Evolutionary conservation across 352 stramenopile genomes (phyloP).

Genomic region (Globisporangium yorkense): DNA sequence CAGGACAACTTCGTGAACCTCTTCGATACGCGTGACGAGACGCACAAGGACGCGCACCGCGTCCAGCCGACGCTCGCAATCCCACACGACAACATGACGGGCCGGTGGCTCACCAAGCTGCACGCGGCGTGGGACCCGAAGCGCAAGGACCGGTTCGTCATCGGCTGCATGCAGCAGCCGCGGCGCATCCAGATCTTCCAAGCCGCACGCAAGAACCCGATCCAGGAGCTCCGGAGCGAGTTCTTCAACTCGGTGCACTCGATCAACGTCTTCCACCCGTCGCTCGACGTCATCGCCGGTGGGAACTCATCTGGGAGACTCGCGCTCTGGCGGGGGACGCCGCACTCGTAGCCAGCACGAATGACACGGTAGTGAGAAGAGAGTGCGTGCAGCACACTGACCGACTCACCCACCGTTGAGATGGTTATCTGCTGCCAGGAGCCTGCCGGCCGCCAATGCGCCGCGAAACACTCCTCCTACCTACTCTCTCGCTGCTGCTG

Average conservation of each 20-base stretch:
- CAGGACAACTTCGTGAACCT: slow-evolving; percentile 80
- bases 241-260: slow-evolving; percentile 81
- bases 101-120: slow-evolving; percentile 85
- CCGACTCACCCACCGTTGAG: not conserved
- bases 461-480: not conserved
- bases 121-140: slow-evolving; percentile 80
- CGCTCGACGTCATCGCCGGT: slow-evolving; percentile 55
- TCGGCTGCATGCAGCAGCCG: slow-evolving; percentile 79
- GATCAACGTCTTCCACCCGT: slow-evolving; percentile 83
- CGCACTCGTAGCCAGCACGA: not conserved
- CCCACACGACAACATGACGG: slow-evolving; percentile 83
- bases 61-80: slow-evolving; percentile 35
- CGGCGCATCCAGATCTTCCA: slow-evolving; percentile 81
- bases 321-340: slow-evolving; percentile 37
- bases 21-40: slow-evolving; percentile 45
- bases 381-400: not conserved
- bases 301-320: slow-evolving; percentile 75
- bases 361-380: not conserved
- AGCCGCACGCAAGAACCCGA: slow-evolving; percentile 50
- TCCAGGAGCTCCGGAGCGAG: slow-evolving; percentile 64
- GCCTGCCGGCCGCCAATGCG: not conserved
- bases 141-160: slow-evolving; percentile 62
- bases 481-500: not conserved
- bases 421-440: not conserved
- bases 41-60: slow-evolving; percentile 18